Evolutionary conservation across 305 asterid genomes (phyloP), one percentile per base, ranked within the genome.

Genomic region (Fraxinus greggii): DNA sequence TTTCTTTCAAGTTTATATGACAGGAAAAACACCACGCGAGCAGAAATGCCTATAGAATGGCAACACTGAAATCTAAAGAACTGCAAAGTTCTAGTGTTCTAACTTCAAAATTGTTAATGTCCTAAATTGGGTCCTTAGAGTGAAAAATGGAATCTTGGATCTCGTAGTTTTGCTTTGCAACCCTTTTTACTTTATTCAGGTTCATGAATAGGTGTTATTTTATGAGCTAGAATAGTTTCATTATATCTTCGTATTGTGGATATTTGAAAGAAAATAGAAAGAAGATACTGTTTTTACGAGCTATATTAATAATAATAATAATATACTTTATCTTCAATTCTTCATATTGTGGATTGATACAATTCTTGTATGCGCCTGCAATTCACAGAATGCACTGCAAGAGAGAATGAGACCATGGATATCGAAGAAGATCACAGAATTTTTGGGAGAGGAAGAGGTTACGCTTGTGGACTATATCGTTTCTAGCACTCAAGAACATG

Each of bases 321-420:
- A 51, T 51, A 15, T 40, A 15, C 42, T 32, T 59, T 24, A 76
- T 17, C 28, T 59, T 59, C 26, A 21, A 21, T 59, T 59, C 38
- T 26, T 56, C 42, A 38, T 83, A 24, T 70, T 23, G 8, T 72
- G 26, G 31, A 21, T 63, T 29, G 56, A 74, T 77, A 38, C 21
- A 48, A 23, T 40, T 72, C 33, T 69, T 2, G 75, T 51, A 63
- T 86, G 80, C 79, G 35, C 80, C 13, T 19, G 12, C 29, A 75
- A 69, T 86, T 84, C 23, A 75, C 94, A 97, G 99, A 93, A 92
- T 84, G 87, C 87, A 23, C 86, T 97, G 85, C 98, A 95, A 10
- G 97, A 92, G 87, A 89, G 91, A 81, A 88, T 97, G 97, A 93
- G 91, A 84, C 98, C 98, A 2, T 97, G 99, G 99, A 89, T 95